These are phyloP conservation scores for Apiospora rasikravindrae DNA, from an alignment of 2,329 filamentous ascomycete genomes.

Conservation along the genomic window DNA sequence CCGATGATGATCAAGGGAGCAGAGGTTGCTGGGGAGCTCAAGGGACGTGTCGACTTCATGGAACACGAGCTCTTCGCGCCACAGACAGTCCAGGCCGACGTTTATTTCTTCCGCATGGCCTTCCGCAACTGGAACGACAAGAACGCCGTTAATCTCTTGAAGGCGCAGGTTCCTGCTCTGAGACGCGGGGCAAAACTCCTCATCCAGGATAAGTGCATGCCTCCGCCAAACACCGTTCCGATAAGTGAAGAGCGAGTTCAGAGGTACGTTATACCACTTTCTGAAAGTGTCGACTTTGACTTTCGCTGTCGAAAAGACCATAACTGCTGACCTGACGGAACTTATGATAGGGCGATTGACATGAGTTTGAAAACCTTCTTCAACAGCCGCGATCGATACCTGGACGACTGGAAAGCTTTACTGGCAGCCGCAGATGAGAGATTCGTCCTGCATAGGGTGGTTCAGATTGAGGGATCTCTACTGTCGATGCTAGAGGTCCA, in stretches of 20 bases:
- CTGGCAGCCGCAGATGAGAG: neutral
- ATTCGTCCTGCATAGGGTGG: slow-evolving; percentile 1
- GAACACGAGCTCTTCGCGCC: slow-evolving; percentile 30
- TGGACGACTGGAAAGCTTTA: slow-evolving; percentile 6
- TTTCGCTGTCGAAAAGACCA: neutral
- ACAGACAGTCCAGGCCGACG: slow-evolving; percentile 27
- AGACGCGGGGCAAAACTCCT: neutral
- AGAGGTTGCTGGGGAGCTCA: slow-evolving; percentile 22
- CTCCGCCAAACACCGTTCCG: slow-evolving; percentile 21
- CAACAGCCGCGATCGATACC: neutral
- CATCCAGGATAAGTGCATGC: slow-evolving; percentile 8
- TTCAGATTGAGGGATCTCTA: neutral
- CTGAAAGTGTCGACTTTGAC: neutral
- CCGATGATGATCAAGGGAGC: slow-evolving; percentile 22
- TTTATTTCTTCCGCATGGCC: slow-evolving; percentile 12
- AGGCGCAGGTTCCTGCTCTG: slow-evolving; percentile 8
- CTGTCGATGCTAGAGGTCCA: slow-evolving; percentile 11
- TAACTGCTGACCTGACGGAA: neutral
- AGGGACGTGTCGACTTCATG: slow-evolving; percentile 31
- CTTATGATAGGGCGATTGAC: slow-evolving; percentile 27
- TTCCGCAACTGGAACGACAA: slow-evolving; percentile 22
- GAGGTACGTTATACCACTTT: slow-evolving; percentile 24
- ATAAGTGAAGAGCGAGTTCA: slow-evolving; percentile 27
- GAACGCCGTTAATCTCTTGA: neutral
- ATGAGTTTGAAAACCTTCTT: slow-evolving; percentile 22